Evolutionary conservation across 495 filamentous ascomycete species (phyloP), one percentile per base, ranked within the genome.

Genomic region (Jackrogersella minutella): DNA sequence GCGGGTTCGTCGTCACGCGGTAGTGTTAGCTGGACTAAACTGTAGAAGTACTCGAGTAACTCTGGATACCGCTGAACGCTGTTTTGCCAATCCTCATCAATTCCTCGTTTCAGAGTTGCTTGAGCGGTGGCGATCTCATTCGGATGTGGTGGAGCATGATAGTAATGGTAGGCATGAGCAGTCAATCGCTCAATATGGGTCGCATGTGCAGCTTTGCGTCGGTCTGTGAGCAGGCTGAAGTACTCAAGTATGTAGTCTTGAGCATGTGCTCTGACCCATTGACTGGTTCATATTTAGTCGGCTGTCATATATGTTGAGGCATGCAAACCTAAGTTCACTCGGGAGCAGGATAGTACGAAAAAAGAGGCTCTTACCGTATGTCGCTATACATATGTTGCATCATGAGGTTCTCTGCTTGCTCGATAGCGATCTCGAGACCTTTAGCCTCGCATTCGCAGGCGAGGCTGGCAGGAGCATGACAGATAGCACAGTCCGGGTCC

Each of bases 401-500:
- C 75, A 88, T 87, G 49, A 85, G 79, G 46, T 79, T 68, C 74
- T 91, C 88, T 31, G 88, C 87, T 71, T 90, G 87, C 66, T 85
- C 78, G 49, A 91, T 81, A 31, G 88, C 88, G 51, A 85, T 79
- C 74, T 88, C 83, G 40, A 91, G 82, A 26, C 86, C 85, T 62
- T 88, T 87, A 39, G 85, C 83, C 79, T 91, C 88, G 77, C 87
- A 90, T 60, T 88, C 87, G 77, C 88, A 90, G 66, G 83, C 81
- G 65, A 82, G 76, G 33, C 82, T 77, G 40, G 87, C 85, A 49
- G 88, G 86, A 68, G 82, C 82, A 75, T 84, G 83, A 75, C 88
- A 91, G 56, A 91, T 89, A 41, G 88, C 87, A 77, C 88, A 91
- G 77, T 89, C 87, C 36, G 88, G 88, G 61, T 88, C 86, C 84